Percentiles rank a stretch among this genome's conserved stretches.
Evolutionary conservation across 2,329 filamentous ascomycete species (phyloP).

Genomic region (Cordyceps javanica): DNA sequence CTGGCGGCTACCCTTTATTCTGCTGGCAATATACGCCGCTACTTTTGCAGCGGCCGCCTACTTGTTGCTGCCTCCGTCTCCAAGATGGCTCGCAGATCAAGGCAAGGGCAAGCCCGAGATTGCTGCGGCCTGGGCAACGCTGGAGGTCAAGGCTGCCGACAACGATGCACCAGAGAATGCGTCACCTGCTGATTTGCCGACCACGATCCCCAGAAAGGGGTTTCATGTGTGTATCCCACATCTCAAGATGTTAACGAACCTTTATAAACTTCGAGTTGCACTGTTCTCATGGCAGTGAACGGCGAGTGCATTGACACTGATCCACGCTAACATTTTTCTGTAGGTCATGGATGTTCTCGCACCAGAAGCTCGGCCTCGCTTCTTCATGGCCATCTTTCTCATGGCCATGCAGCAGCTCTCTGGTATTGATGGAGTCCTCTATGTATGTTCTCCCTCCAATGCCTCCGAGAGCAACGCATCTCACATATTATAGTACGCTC

Average conservation of each 20-base stretch:
- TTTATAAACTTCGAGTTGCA: no score
- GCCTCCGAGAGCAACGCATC: no score
- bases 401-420: constrained; percentile 39
- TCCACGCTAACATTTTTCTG: no score
- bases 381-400: constrained; percentile 24
- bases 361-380: background rate
- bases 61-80: constrained; percentile 46
- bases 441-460: constrained; percentile 30
- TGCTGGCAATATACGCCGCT: constrained; percentile 33
- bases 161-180: constrained; percentile 41
- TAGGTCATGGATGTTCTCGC: background rate
- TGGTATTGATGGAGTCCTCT: constrained; percentile 58
- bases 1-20: constrained; percentile 51
- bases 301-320: no score
- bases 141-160: constrained; percentile 37
- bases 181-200: background rate
- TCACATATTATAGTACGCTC: constrained; percentile 44
- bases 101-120: constrained; percentile 41
- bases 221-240: background rate
- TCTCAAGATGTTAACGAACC: no score
- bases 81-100: constrained; percentile 49
- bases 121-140: constrained; percentile 32
- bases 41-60: constrained; percentile 34
- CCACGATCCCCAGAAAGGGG: background rate
- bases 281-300: no score